A percentile compares a stretch with the other conserved stretches of the same genome.
phyloP scores from a whole-genome alignment of 441 rosid species.

The Gossypium davidsonii region DNA sequence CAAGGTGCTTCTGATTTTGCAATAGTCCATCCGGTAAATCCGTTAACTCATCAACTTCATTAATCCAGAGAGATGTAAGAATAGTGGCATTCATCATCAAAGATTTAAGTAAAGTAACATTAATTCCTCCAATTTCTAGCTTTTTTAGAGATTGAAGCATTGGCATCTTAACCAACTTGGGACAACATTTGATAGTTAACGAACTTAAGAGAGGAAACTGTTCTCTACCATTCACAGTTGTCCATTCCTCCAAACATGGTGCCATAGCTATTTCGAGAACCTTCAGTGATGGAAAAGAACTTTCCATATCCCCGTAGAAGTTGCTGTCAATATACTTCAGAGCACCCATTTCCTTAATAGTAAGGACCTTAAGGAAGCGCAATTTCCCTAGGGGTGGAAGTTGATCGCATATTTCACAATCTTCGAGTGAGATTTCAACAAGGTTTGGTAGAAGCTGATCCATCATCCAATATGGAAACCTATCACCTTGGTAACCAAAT shows the following conservation, averaged over 20 bases:
- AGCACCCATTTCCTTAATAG: too few relatives aligned
- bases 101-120: background rate
- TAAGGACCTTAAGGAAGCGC: too few relatives aligned
- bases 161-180: conserved; percentile 7
- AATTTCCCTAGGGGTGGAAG: too few relatives aligned
- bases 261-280: too few relatives aligned
- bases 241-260: conserved; percentile 8
- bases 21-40: conserved; percentile 3
- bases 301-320: too few relatives aligned
- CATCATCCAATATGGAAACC: background rate
- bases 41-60: background rate
- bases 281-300: too few relatives aligned
- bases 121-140: background rate
- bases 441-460: too few relatives aligned
- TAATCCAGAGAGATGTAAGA: background rate
- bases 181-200: background rate
- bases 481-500: background rate
- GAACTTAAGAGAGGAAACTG: background rate
- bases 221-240: background rate
- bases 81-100: background rate
- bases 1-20: background rate
- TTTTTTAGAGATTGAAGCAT: background rate
- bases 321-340: too few relatives aligned
- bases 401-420: too few relatives aligned
- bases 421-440: too few relatives aligned